Evolutionary conservation across 2,329 filamentous ascomycete genomes (phyloP), one percentile per base, ranked within the genome.

Genomic region (Alternaria atra): DNA sequence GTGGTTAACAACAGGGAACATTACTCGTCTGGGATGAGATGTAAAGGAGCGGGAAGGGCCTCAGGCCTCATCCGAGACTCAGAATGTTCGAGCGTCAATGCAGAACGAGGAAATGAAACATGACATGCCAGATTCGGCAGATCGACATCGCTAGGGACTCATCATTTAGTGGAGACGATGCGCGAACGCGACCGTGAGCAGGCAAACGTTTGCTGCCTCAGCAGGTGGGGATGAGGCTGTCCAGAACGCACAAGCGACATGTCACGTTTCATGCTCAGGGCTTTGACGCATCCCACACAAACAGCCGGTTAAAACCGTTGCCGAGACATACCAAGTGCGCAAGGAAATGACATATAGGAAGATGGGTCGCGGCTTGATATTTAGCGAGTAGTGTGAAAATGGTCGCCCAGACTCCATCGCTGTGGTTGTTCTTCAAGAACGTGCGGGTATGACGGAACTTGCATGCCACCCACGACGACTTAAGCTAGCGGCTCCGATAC

Each of bases 91-190:
- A 60, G 47, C 52, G 39, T 42, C 42, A 37, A 56, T 44, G 52
- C 52, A 56, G 25, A 52, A 53, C 32, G 40, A 46, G 32, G 27
- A 44, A 27, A 37, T 63, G 60, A 63, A 63, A 60, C 60, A 12
- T 42, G 42, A 50, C 30, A 40, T 39, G 23, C 42, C 48, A 23
- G 39, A 27, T 55, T 43, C 34, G 48, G 60, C 43, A 34, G 52
- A 60, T 55, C 42, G 34, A 17, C 53, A 25, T 56, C 50, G 50
- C 43, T 34, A 34, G 30, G 30, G n/a, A 44, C 52, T 50, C 34
- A 52, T 27, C 27, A n/a, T n/a, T 8, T 17, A 43, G 35, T 53
- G 46, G 44, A 30, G 52, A 52, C 53, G 17, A 48, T 57, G 58
- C 40, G 58, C 53, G 58, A 60, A 57, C 58, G 58, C 53, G 30